Evolutionary conservation across 1,284 basidiomycete genomes (phyloP).

Genomic region (Marasmius oreades): DNA sequence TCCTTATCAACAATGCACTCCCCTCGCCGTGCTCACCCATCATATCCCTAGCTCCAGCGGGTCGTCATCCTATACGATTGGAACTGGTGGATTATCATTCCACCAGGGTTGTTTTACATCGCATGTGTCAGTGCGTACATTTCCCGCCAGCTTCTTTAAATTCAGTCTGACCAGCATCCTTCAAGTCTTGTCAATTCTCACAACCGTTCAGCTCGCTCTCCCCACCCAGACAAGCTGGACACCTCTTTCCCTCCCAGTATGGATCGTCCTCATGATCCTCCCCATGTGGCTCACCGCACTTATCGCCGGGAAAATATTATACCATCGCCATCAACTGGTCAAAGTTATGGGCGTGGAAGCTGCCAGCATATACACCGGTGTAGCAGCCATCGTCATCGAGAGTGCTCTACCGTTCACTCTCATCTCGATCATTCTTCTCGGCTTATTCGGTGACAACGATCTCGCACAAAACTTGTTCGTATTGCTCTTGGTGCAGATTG

Average conservation of each 20-base stretch:
- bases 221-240: constrained; percentile 9
- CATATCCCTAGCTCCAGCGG: constrained; percentile 14
- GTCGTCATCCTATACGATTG: constrained; percentile 19
- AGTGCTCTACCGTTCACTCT: constrained; percentile 25
- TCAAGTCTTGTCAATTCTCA: constrained; percentile 18
- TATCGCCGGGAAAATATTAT: constrained; percentile 18
- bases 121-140: constrained; percentile 14
- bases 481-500: constrained; percentile 21
- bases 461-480: constrained; percentile 21
- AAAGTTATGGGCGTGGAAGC: constrained; percentile 13
- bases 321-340: constrained; percentile 12
- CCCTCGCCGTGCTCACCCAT: not conserved
- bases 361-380: constrained; percentile 21
- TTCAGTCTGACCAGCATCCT: not conserved
- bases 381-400: constrained; percentile 25
- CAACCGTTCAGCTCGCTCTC: constrained; percentile 12
- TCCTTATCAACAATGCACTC: not conserved
- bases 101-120: constrained; percentile 17
- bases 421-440: constrained; percentile 22
- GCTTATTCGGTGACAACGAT: constrained; percentile 19
- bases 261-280: constrained; percentile 20
- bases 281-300: constrained; percentile 20
- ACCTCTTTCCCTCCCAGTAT: constrained; percentile 16
- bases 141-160: not conserved
- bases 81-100: constrained; percentile 18